Percentiles rank a stretch among this genome's conserved stretches.
phyloP scores from a whole-genome alignment of 805 yeast species.

The Pichia nakasei region DNA sequence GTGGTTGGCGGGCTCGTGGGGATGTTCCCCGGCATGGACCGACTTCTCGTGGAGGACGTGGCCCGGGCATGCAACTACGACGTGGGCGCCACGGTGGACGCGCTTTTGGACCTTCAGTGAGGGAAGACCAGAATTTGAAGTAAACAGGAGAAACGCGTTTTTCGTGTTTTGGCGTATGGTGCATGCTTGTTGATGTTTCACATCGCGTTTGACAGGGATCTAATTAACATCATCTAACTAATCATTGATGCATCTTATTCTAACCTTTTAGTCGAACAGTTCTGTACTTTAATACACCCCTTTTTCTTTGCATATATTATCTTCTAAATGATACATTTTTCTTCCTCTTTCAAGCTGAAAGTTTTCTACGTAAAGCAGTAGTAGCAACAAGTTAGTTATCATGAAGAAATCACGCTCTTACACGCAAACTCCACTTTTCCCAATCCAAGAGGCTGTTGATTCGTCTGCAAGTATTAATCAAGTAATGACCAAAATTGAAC shows the following conservation, averaged over 20 bases:
- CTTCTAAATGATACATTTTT: not conserved
- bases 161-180: not conserved
- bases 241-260: too few relatives aligned
- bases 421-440: conserved; percentile 15
- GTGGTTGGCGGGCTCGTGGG: not conserved
- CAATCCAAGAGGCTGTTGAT: conserved; percentile 16
- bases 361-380: too few relatives aligned
- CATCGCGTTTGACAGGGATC: not conserved
- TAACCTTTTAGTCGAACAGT: too few relatives aligned
- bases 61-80: not conserved
- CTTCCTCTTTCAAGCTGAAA: too few relatives aligned
- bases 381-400: not conserved
- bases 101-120: not conserved
- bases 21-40: conserved; percentile 5
- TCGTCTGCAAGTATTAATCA: conserved; percentile 7
- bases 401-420: conserved; percentile 10
- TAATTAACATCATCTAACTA: too few relatives aligned
- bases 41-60: conserved; percentile 1
- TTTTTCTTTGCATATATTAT: too few relatives aligned
- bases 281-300: too few relatives aligned
- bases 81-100: not conserved
- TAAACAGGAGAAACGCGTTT: not conserved
- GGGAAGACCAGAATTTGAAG: not conserved
- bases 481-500: too few relatives aligned
- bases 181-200: too few relatives aligned